Base-by-base conservation (phyloP, 805 yeast genomes). In the Lachancea lanzarotensis region DNA sequence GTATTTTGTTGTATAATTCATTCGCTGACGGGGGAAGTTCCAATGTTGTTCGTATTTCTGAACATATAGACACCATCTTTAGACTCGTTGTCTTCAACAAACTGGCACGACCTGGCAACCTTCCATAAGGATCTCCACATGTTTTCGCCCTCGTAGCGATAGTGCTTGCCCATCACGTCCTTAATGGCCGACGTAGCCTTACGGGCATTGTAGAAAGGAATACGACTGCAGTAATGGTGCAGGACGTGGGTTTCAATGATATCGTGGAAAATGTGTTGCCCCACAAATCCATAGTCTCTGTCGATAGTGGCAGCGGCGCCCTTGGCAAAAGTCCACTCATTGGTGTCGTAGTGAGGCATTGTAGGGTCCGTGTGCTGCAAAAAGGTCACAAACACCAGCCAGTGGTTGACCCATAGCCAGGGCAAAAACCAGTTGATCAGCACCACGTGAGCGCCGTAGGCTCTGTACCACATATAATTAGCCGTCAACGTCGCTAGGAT, bases 281-380 rank as follows among this genome's bases (percentile, higher is more conserved):
- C 95, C 50, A 83, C 71, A 61, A 85, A 82, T 26, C 93, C 91
- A 61, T 84, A 83, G 60, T 84, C 81, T 60, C 95, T 74, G 66
- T 86, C 95, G 51, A 87, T 80, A 45, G 95, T 86, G 48, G 91
- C 85, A 45, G 93, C 90, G 25, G 95, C 95, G 53, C 95, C 95
- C 61, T 90, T 77, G 41, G 90, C 89, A 63, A 84, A 84, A 55
- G 76, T 85, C 95, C 95, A 86, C 64, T 81, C 82, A 34, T 67
- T 57, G 47, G 81, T 75, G 49, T 79, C 81, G 69, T 86, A 86
- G 65, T 86, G 95, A 27, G 95, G 90, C 74, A 87, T 73, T 13
- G 75, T 55, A 26, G 86, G 79, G 64, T 84, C 91, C 15, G 93
- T 76, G 69, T 86, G 95, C 67, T 86, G 95, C 56, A 86, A 75